Percentiles rank a stretch among this genome's conserved stretches.
phyloP scores from a whole-genome alignment of 1,284 basidiomycete genomes.

The Cryptococcus neoformans region DNA sequence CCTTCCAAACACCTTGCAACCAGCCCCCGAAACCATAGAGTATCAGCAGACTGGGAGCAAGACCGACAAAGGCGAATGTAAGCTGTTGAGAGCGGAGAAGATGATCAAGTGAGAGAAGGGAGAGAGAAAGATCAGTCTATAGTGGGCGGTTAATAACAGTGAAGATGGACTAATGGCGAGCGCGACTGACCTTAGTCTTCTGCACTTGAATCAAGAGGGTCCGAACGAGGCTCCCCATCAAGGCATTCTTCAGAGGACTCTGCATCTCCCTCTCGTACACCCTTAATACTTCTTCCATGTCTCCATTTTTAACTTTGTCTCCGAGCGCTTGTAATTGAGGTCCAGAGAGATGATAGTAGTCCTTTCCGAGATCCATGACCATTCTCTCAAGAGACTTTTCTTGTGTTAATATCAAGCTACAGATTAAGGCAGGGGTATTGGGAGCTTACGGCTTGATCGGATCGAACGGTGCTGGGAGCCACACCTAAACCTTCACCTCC shows the following conservation, averaged over 20 bases:
- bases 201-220: slow-evolving; percentile 91
- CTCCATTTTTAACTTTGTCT: slow-evolving; percentile 68
- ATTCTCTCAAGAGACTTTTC: slow-evolving; percentile 84
- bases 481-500: slow-evolving; percentile 55
- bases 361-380: slow-evolving; percentile 78
- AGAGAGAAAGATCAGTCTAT: slow-evolving; percentile 88
- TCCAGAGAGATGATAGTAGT: slow-evolving; percentile 58
- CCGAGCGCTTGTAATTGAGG: slow-evolving; percentile 65
- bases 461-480: slow-evolving; percentile 45
- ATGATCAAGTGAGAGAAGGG: slow-evolving; percentile 76
- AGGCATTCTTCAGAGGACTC: slow-evolving; percentile 72
- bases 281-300: slow-evolving; percentile 81
- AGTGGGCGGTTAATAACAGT: neutral
- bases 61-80: slow-evolving; percentile 95
- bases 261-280: slow-evolving; percentile 93
- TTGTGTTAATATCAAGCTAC: slow-evolving; percentile 2
- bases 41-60: slow-evolving; percentile 82
- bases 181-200: slow-evolving; percentile 76
- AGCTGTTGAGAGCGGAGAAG: slow-evolving; percentile 92
- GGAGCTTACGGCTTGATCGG: slow-evolving; percentile 39
- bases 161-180: neutral
- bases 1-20: slow-evolving; percentile 54
- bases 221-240: slow-evolving; percentile 78
- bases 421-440: neutral
- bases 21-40: slow-evolving; percentile 67